These are phyloP conservation scores for Erodium texanum DNA, from an alignment of 441 rosid species.

Conservation along the genomic window DNA sequence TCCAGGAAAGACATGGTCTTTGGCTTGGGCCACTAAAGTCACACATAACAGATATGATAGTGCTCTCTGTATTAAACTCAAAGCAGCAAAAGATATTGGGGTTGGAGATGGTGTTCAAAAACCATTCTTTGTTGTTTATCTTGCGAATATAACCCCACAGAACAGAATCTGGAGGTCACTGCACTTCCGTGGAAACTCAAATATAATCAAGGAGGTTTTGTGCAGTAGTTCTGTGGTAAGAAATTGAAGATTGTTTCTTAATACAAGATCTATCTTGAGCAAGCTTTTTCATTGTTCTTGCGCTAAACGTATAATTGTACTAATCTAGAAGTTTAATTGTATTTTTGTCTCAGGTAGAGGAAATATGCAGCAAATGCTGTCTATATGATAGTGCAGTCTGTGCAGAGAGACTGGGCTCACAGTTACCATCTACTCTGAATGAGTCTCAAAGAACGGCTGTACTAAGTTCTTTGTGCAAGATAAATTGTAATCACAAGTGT, in stretches of 20 bases:
- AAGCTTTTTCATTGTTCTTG: not conserved
- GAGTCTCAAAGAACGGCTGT: constrained; percentile 11
- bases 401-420: not conserved
- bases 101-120: not conserved
- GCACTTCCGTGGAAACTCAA: not conserved
- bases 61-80: not conserved
- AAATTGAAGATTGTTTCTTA: not conserved
- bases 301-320: not conserved
- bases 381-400: not conserved
- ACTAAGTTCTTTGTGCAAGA: constrained; percentile 1
- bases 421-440: constrained; percentile 10
- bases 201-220: not conserved
- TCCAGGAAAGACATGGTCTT: constrained; percentile 6
- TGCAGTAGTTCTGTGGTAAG: constrained; percentile 9
- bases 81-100: not conserved
- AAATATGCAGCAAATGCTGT: not conserved
- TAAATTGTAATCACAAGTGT: constrained; percentile 2
- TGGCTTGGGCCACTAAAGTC: constrained; percentile 6
- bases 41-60: not conserved
- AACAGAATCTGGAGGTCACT: constrained; percentile 7
- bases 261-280: not conserved
- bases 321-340: not conserved
- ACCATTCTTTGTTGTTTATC: not conserved
- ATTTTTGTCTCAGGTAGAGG: not conserved
- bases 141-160: not conserved